Evolutionary conservation across 768 basidiomycete genomes (phyloP).

Genomic region (Ramaria sp.): DNA sequence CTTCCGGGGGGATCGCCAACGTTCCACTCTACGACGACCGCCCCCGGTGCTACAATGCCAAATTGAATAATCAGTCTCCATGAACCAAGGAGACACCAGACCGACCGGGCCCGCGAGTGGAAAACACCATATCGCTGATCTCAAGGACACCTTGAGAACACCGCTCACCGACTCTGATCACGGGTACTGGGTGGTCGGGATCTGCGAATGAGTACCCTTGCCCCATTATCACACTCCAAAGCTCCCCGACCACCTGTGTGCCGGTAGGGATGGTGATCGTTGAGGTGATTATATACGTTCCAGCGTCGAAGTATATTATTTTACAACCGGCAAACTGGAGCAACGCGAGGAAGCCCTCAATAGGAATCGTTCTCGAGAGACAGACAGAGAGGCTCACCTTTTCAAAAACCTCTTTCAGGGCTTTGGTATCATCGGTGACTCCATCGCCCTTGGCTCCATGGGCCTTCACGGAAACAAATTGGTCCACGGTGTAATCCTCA

Average conservation of each 20-base stretch:
- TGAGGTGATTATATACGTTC: conserved; percentile 40
- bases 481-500: conserved; percentile 42
- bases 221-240: conserved; percentile 49
- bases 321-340: conserved; percentile 58
- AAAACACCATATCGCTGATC: conserved; percentile 55
- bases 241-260: conserved; percentile 51
- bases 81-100: background rate
- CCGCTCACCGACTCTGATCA: conserved; percentile 40
- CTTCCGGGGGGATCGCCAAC: conserved; percentile 18
- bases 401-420: conserved; percentile 48
- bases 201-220: conserved; percentile 37
- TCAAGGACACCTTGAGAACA: conserved; percentile 44
- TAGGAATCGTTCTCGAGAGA: background rate
- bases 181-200: conserved; percentile 31
- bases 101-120: conserved; percentile 38
- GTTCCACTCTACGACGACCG: conserved; percentile 56
- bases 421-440: conserved; percentile 64
- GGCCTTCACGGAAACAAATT: conserved; percentile 64
- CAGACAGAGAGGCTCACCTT: conserved; percentile 26
- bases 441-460: conserved; percentile 71
- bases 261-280: conserved; percentile 52
- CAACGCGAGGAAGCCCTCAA: background rate
- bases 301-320: conserved; percentile 76
- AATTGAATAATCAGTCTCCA: background rate
- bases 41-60: conserved; percentile 29